Base-by-base conservation (phyloP, 148 eudicot genomes). In the Diospyros kaki region DNA sequence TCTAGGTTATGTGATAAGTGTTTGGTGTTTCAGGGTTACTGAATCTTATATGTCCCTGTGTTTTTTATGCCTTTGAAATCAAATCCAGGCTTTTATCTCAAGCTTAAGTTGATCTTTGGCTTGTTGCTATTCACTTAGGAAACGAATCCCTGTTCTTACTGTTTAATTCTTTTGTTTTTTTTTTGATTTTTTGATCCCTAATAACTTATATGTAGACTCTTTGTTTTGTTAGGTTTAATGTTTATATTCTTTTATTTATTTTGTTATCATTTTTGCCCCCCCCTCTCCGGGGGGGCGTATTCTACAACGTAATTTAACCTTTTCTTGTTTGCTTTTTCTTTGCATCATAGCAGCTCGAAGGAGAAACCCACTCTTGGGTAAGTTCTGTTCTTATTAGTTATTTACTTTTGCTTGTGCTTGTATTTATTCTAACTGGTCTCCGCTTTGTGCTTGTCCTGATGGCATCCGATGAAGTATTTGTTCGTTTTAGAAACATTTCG, bases 341-440 rank as follows among this genome's bases (percentile, higher is more conserved):
- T 44, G 50, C 5, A 28, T 51, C 15, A 52, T 6, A 41, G 77
- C 77, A 74, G 77, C 77, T 74, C 77, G 50, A 74, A 74, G 77
- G 77, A 74, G 77, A 74, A 42, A 54, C 77, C 77, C 70, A 74
- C 77, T 74, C 77, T 74, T 18, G 77, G 77, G 77, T 74, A 74
- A 74, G 77, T 65, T 28, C 42, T 61, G 2, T 17, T 8, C 5
- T 73, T 62, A 40, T 0, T 46, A 18, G 9, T 2, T 50, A 28
- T 28, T 28, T 28, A 28, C 28, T 28, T 28, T 28, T 28, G 28
- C 28, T 28, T 28, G 28, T 28, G 38, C 3, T 12, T 46, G 18
- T 10, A 46, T 51, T 52, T 69, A 51, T 28, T 69, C 41, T 52
- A 51, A 12, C 55, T 54, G 6, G 28, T 41, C 38, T 40, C 17